A percentile compares a stretch with the other conserved stretches of the same genome.
phyloP scores from a whole-genome alignment of 305 asterid species.

The Rubia occidens region DNA sequence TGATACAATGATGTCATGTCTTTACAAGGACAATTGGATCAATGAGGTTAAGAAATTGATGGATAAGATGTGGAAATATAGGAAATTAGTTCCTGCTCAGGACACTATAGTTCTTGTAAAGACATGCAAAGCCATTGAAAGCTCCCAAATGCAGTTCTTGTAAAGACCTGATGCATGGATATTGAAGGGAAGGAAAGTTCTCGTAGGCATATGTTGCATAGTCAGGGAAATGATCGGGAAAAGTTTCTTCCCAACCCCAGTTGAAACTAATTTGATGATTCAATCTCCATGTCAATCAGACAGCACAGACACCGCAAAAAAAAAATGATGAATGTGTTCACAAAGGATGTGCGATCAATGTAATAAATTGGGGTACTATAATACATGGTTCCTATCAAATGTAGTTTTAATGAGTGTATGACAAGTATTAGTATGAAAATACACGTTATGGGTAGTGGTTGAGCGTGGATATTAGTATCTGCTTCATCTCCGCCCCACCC shows the following conservation, averaged over 20 bases:
- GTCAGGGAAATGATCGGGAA: constrained; percentile 62
- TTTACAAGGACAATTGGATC: constrained; percentile 54
- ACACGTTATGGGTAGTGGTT: too few relatives aligned
- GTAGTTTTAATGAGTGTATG: too few relatives aligned
- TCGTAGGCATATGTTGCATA: constrained; percentile 56
- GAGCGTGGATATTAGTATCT: too few relatives aligned
- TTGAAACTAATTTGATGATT: constrained; percentile 73
- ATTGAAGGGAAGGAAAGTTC: constrained; percentile 79
- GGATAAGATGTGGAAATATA: constrained; percentile 57
- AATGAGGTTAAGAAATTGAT: constrained; percentile 52
- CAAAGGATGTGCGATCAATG: constrained; percentile 79
- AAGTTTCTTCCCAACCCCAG: constrained; percentile 68
- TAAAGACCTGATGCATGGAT: constrained; percentile 75
- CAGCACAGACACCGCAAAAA: constrained; percentile 45
- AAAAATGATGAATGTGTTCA: constrained; percentile 63
- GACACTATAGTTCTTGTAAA: constrained; percentile 57
- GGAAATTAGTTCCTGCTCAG: constrained; percentile 57
- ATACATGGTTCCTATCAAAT: constrained; percentile 71
- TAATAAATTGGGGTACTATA: constrained; percentile 70
- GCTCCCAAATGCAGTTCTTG: constrained; percentile 71
- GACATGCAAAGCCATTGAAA: constrained; percentile 85
- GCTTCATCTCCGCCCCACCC: too few relatives aligned
- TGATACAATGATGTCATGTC: constrained; percentile 51
- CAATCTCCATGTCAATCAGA: constrained; percentile 55
- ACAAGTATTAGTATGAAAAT: too few relatives aligned